Evolutionary conservation across 305 asterid species (phyloP).

Genomic region (Ajuga reptans): DNA sequence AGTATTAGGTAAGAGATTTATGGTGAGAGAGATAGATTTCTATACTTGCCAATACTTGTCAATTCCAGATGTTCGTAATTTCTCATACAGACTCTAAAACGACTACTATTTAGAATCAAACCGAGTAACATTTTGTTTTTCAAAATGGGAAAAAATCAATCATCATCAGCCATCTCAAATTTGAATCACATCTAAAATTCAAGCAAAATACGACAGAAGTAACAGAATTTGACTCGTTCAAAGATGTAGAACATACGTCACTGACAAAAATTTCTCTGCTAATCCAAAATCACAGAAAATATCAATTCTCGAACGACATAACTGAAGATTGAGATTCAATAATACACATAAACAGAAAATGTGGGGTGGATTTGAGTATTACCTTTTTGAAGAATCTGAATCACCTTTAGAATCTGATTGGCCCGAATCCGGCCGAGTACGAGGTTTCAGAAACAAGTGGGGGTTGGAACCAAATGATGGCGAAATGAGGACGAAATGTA

Average conservation of each 20-base stretch:
- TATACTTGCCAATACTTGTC: no score
- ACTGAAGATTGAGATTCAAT: slow-evolving; percentile 7
- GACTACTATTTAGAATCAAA: no score
- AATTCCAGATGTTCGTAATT: no score
- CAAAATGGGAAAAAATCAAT: background rate
- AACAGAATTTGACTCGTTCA: slow-evolving; percentile 10
- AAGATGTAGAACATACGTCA: slow-evolving; percentile 1
- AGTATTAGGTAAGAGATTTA: no score
- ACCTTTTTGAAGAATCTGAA: slow-evolving; percentile 25
- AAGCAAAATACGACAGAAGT: background rate
- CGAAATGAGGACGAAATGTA: slow-evolving; percentile 7
- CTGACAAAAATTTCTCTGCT: background rate
- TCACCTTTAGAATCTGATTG: slow-evolving; percentile 16
- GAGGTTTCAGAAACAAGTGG: slow-evolving; percentile 14
- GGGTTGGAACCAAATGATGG: slow-evolving; percentile 16
- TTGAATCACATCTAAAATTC: slow-evolving; percentile 14
- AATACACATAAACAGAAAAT: background rate
- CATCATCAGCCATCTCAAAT: background rate
- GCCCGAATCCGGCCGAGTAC: background rate
- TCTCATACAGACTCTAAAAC: no score
- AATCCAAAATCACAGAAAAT: background rate
- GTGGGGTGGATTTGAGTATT: slow-evolving; percentile 9
- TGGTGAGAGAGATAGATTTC: no score
- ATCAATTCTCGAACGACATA: background rate
- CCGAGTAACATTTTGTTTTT: no score